These are phyloP conservation scores for Anthoceros angustus DNA, from an alignment of 225 moss, liverwort and hornwort species.

Conservation along the genomic window DNA sequence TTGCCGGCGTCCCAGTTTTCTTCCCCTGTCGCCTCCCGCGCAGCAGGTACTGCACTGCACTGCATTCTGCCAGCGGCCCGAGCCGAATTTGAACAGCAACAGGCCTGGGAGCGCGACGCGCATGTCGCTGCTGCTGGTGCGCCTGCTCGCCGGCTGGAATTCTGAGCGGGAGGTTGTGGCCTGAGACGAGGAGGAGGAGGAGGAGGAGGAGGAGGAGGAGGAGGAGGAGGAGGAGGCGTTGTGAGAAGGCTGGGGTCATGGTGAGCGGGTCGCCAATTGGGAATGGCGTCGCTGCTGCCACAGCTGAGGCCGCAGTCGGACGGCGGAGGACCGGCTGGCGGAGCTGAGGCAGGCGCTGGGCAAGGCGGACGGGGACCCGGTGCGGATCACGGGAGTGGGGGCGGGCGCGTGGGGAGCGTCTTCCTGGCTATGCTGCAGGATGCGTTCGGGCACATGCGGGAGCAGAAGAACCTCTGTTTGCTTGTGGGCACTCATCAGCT, in stretches of 20 bases:
- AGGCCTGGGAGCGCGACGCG: no score
- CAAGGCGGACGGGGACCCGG: constrained; percentile 65
- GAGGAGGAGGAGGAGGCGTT: no score
- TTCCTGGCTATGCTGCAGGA: constrained; percentile 94
- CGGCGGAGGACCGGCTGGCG: constrained; percentile 19
- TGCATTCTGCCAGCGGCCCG: no score
- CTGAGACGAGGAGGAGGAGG: no score
- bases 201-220: no score
- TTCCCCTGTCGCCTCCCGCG: no score
- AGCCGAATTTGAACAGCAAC: no score
- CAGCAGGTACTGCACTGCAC: no score
- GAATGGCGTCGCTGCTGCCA: background rate
- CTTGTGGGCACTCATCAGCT: constrained; percentile 8
- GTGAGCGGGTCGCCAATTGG: background rate
- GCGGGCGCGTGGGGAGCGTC: constrained; percentile 96
- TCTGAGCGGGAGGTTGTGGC: no score
- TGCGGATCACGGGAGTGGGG: constrained; percentile 77
- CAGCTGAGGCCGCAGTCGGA: background rate
- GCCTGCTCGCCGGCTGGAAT: no score
- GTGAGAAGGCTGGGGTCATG: background rate
- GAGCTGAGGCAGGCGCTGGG: constrained; percentile 63
- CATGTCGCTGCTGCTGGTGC: no score
- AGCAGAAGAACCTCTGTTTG: constrained; percentile 14
- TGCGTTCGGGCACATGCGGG: constrained; percentile 64
- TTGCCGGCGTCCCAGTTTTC: no score